Conservation (phyloP, 2,329 filamentous ascomycete species). For the Penicillium sp. region DNA sequence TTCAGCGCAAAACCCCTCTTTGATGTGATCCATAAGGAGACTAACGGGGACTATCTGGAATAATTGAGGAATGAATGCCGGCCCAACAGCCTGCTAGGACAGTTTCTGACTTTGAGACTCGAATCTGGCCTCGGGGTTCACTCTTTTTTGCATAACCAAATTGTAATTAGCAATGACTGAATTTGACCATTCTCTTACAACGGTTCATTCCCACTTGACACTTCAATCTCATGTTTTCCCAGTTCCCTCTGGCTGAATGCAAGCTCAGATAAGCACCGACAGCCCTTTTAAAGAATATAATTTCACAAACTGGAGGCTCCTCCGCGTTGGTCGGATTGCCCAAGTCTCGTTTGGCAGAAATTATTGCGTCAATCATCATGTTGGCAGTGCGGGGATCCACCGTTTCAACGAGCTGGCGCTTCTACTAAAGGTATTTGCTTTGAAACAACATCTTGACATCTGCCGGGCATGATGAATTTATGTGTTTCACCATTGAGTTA, state of each 20-base stretch:
- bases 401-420: neutral
- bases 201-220: neutral
- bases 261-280: neutral
- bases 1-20: slow-evolving; percentile 74
- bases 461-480: neutral
- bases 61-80: slow-evolving; percentile 26
- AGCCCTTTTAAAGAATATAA: neutral
- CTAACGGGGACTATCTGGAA: slow-evolving; percentile 58
- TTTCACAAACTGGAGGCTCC: neutral
- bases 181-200: neutral
- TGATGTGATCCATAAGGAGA: slow-evolving; percentile 68
- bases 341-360: neutral
- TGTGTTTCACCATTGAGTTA: slow-evolving; percentile 6
- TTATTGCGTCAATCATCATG: slow-evolving; percentile 5
- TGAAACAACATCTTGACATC: neutral
- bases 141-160: neutral
- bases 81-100: neutral
- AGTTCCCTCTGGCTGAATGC: neutral
- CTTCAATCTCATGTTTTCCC: neutral
- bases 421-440: neutral
- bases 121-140: neutral
- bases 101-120: neutral
- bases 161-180: neutral
- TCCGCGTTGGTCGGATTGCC: neutral
- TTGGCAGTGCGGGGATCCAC: neutral